Conservation (phyloP, 176 grass and related monocot species). For the Raddia guianensis region DNA sequence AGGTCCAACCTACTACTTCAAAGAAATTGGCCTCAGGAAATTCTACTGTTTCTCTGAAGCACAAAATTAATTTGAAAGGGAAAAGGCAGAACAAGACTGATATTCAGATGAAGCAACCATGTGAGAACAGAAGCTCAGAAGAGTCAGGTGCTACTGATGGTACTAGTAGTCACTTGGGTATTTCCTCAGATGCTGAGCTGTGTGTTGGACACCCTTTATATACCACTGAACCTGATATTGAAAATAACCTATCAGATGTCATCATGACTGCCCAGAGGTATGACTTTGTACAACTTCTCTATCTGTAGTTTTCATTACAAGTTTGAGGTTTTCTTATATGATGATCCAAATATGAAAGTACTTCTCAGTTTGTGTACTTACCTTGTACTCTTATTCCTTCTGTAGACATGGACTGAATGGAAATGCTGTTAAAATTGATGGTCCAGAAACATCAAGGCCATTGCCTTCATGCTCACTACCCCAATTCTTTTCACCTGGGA, state of each 20-base stretch:
- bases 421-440: conserved; percentile 42
- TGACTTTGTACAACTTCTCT: conserved; percentile 7
- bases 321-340: background rate
- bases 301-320: conserved; percentile 3
- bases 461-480: conserved; percentile 21
- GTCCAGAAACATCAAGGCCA: conserved; percentile 4
- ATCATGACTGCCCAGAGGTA: conserved; percentile 54
- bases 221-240: conserved; percentile 40
- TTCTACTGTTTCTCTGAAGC: conserved; percentile 31
- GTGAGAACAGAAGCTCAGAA: conserved; percentile 22
- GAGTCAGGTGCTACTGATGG: conserved; percentile 12
- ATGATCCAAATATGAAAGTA: background rate
- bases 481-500: conserved; percentile 33
- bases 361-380: background rate
- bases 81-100: conserved; percentile 32
- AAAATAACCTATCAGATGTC: conserved; percentile 52
- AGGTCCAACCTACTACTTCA: conserved; percentile 18
- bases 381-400: background rate
- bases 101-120: background rate
- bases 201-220: conserved; percentile 24
- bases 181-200: conserved; percentile 29
- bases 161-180: conserved; percentile 15
- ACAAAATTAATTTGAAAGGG: conserved; percentile 4
- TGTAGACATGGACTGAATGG: conserved; percentile 47
- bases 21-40: conserved; percentile 33